A percentile compares a stretch with the other conserved stretches of the same genome.
Conservation (phyloP, 208 protist species). For the Acanthamoeba pearcei region DNA sequence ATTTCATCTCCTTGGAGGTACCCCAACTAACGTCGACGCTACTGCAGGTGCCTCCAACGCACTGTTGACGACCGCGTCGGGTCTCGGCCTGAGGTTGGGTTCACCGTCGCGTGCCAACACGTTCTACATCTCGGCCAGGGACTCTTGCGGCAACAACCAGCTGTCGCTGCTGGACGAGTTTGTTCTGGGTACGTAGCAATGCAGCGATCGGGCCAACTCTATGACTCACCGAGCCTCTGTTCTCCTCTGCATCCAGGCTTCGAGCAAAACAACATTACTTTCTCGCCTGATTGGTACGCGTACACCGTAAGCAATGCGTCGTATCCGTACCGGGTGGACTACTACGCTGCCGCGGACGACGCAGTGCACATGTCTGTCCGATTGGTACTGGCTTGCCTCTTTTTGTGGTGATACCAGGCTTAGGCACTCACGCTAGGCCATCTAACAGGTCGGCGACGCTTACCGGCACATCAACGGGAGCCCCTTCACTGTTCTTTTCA, state of each 20-base stretch:
- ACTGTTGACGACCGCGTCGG: constrained; percentile 13
- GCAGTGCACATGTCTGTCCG: constrained; percentile 18
- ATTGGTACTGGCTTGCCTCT: neutral
- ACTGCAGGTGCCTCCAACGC: neutral
- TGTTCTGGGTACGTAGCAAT: neutral
- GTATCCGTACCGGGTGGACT: neutral
- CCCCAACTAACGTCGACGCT: neutral
- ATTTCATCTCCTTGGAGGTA: neutral
- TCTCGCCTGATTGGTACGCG: constrained; percentile 26
- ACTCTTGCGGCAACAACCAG: constrained; percentile 43
- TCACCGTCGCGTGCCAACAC: constrained; percentile 35
- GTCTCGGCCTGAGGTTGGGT: neutral
- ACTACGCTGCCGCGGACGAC: constrained; percentile 42
- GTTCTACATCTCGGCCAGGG: constrained; percentile 34
- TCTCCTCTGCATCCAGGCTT: neutral
- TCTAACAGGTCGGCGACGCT: neutral
- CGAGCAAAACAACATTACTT: constrained; percentile 55
- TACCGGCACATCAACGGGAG: constrained; percentile 44
- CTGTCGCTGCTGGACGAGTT: neutral
- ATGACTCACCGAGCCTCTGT: neutral
- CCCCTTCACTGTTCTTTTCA: constrained; percentile 52
- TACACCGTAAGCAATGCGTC: constrained; percentile 4
- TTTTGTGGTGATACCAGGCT: neutral
- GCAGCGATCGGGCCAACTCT: neutral
- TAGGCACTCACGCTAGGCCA: neutral